Evolutionary conservation across 2,329 filamentous ascomycete species (phyloP), one percentile per base, ranked within the genome.

Genomic region (Xylaria sp.): DNA sequence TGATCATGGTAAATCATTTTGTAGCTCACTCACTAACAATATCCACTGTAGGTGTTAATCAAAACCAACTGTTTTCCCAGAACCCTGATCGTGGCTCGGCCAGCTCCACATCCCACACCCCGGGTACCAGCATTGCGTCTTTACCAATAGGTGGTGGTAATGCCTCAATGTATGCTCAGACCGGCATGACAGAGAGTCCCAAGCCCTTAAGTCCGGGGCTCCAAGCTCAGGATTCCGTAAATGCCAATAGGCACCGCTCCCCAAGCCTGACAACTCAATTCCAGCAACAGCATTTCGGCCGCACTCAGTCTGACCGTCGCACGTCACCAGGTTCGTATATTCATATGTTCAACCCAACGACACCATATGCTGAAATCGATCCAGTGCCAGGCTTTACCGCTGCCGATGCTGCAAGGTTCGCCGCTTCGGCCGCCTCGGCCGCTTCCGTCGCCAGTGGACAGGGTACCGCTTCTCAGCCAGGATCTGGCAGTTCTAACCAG

Each of bases 151-250:
- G 81, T 61, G 80, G 81, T 49, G 82, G 82, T 54, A 84, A 82
- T 67, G 69, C 86, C 49, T 65, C 65, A 20, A 86, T 94, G 72
- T 97, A 93, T 77, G 87, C 89, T 9, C 90, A 93, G 71, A 87
- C 88, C 63, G 87, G 83, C 67, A 92, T 97, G 83, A 96, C 92
- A 3, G 93, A 97, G 79, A 97, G 93, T 72, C 93, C 94, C 0
- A 97, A 94, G 77, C 91, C 94, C 4, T 83, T 97, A 48, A 94
- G 90, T 68, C 91, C 77, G n/a, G 85, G 85, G 20, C 83, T 80
- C 78, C 85, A 77, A 77, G 66, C 85, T 23, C 83, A 90, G 59
- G 88, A 88, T 72, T 80, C 85, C 17, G 79, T 82, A 59, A 82
- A 78, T 36, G 80, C 86, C 61, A 82, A 80, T 49, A 85, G 88